phyloP scores from a whole-genome alignment of 345 rosid species.

The Eucalyptus lansdowneana region DNA sequence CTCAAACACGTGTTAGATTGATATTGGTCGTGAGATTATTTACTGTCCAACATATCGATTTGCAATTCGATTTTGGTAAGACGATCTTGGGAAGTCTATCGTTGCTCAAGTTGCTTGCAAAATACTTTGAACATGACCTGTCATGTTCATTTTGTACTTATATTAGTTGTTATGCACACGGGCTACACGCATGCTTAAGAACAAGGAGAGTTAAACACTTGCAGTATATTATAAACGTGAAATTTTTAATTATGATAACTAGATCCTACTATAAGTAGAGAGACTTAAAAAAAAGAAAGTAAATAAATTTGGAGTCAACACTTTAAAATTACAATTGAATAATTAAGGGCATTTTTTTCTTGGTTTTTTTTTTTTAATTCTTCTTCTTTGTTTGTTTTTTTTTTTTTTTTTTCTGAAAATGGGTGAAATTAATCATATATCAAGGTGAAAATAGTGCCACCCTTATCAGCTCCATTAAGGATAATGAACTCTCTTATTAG shows the following conservation, averaged over 20 bases:
- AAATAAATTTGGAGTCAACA: background rate
- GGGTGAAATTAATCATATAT: background rate
- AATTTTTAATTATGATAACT: background rate
- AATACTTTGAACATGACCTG: background rate
- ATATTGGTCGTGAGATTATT: background rate
- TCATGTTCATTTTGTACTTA: background rate
- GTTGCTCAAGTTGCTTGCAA: background rate
- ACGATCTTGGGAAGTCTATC: background rate
- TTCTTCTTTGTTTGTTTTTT: too few species aligned
- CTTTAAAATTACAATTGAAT: background rate
- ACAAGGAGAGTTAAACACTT: background rate
- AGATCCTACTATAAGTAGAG: background rate
- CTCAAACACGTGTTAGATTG: rapidly evolving
- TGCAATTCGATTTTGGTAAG: background rate
- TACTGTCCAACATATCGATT: background rate
- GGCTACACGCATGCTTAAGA: background rate
- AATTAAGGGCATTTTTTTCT: background rate
- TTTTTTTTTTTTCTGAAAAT: rapidly evolving
- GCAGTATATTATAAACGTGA: background rate
- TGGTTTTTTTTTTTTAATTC: background rate
- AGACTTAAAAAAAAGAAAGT: background rate
- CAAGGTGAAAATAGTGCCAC: background rate
- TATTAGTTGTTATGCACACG: background rate
- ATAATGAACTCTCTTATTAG: background rate
- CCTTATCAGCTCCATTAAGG: background rate